These are phyloP conservation scores for Globisporangium acanthophoron DNA, from an alignment of 352 stramenopile species.

Conservation along the genomic window DNA sequence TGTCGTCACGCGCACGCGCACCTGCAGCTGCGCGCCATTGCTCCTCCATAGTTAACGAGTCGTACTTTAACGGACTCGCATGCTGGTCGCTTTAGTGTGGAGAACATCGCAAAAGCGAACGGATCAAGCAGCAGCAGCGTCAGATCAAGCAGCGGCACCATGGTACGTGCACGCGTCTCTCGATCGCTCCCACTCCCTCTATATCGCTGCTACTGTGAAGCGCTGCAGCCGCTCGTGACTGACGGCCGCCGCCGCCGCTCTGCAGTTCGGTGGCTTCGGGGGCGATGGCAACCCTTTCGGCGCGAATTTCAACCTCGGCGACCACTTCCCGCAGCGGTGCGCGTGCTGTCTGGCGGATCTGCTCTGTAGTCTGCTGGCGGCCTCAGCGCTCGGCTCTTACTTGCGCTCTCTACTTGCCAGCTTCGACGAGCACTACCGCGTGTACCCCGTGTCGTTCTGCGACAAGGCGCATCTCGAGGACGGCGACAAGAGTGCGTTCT, in stretches of 20 bases:
- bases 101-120: not conserved
- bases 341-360: not conserved
- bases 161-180: not conserved
- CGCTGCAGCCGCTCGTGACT: not conserved
- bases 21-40: conserved; percentile 28
- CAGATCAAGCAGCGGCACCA: not conserved
- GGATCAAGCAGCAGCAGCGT: conserved; percentile 3
- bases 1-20: conserved; percentile 4
- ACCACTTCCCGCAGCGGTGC: conserved; percentile 62
- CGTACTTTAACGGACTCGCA: not conserved
- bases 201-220: not conserved
- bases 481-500: conserved; percentile 78
- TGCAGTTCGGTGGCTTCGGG: conserved; percentile 66
- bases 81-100: not conserved
- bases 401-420: conserved; percentile 15
- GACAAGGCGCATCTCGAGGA: conserved; percentile 87
- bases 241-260: not conserved
- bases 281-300: conserved; percentile 77
- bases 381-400: not conserved
- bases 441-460: conserved; percentile 85
- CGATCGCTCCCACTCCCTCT: not conserved
- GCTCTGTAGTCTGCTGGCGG: too few relatives aligned
- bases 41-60: not conserved
- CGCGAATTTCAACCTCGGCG: conserved; percentile 74
- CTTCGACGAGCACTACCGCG: conserved; percentile 85